Conservation (phyloP, 306 rosid genomes). For the Neltuma alba region DNA sequence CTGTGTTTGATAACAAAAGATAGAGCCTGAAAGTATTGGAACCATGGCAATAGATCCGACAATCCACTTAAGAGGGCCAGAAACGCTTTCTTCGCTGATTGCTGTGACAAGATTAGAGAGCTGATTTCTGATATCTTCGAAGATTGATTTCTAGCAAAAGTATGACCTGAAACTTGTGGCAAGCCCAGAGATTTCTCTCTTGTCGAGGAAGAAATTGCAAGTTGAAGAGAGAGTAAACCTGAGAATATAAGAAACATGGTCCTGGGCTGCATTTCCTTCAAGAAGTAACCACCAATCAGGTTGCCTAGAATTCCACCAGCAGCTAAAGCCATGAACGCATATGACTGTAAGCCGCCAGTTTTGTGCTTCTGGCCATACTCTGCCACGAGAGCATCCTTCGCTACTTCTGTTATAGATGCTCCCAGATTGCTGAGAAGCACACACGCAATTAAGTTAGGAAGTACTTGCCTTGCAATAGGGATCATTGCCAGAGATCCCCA, state of each 20-base stretch:
- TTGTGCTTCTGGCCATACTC: conserved; percentile 77
- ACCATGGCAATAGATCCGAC: conserved; percentile 75
- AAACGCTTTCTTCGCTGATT: conserved; percentile 52
- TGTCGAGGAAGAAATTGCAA: conserved; percentile 57
- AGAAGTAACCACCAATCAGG: conserved; percentile 72
- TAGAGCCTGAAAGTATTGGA: conserved; percentile 79
- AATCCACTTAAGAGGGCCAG: conserved; percentile 68
- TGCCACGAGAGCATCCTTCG: conserved; percentile 91
- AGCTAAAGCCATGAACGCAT: conserved; percentile 86
- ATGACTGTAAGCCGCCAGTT: conserved; percentile 74
- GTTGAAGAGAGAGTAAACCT: conserved; percentile 57
- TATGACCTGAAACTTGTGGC: conserved; percentile 39
- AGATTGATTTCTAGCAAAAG: conserved; percentile 42
- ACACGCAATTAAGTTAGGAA: conserved; percentile 58
- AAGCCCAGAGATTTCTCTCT: conserved; percentile 77
- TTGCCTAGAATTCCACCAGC: conserved; percentile 89
- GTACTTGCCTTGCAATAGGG: conserved; percentile 60
- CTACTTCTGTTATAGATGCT: conserved; percentile 88
- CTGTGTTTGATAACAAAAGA: conserved; percentile 89
- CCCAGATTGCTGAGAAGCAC: conserved; percentile 87
- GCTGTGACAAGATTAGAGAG: conserved; percentile 53
- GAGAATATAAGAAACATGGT: conserved; percentile 67
- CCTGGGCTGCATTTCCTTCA: conserved; percentile 62
- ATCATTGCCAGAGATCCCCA: conserved; percentile 77
- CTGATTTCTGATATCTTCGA: conserved; percentile 57